Base-by-base conservation (phyloP, 306 rosid genomes). In the Pyrus pyrifolia region DNA sequence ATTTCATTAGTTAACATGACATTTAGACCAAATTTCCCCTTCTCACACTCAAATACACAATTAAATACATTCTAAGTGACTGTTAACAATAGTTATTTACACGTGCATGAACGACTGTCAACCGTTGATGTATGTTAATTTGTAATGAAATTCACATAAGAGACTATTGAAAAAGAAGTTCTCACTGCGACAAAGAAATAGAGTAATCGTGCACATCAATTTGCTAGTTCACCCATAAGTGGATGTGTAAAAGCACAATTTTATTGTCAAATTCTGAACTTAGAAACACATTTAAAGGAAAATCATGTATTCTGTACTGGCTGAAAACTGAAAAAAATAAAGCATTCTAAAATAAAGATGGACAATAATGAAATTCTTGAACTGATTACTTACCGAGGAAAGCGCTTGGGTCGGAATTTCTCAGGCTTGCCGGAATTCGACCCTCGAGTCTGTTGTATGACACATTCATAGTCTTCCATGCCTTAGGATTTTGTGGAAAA, bases 381-480 rank as follows among this genome's bases (percentile, higher is more conserved):
- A 11, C 8, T 38, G 46, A 9, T 33, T 38, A 67, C 79, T 80
- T 87, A 93, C 98, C 97, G 5, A 63, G 18, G 74, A 81, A 83
- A 1, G 90, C 65, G 30, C 75, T 75, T 17, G 86, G 76, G 63
- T 80, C 67, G 4, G 15, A 4, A 10, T 45, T 29, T 69, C 81
- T 76, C 8, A 89, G 70, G 46, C 68, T 71, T 57, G 59, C 31
- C 21, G 97, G 97, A n/a, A 92, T 82, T 25, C 23, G 65, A 80
- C 99, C 99, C 22, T 77, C 84, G 15, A 95, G 67, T 4, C 14
- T 77, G 64, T 95, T 95, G 72, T 86, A 4, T 2, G 97, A 81
- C 11, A 95, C 60, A 74, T 86, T 80, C 55, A 92, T 52, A 4
- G 18, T n/a, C 29, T 53, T 71, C 91, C 89, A 85, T 45, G 52